Percentiles rank a stretch among this genome's conserved stretches.
Conservation (phyloP, 495 filamentous ascomycete species). For the Neurospora sp. region DNA sequence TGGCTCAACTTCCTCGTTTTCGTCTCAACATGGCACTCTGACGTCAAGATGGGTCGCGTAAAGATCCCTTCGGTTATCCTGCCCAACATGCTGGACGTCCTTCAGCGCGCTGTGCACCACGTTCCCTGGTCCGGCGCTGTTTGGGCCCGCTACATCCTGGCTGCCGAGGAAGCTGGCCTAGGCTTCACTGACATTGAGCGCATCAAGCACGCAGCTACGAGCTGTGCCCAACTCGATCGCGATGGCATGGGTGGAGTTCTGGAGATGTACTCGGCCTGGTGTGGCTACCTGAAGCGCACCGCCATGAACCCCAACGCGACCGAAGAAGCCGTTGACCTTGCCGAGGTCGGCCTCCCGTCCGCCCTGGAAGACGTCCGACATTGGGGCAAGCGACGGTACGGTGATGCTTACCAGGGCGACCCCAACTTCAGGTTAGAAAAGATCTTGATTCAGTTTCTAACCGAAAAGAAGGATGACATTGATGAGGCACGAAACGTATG, state of each 20-base stretch:
- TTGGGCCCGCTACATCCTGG: conserved; percentile 82
- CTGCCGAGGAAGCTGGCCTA: conserved; percentile 62
- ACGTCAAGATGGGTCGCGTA: conserved; percentile 22
- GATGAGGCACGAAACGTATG: conserved; percentile 59
- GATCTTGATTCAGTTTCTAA: conserved; percentile 83
- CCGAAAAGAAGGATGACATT: conserved; percentile 58
- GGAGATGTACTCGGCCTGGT: conserved; percentile 87
- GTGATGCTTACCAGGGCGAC: conserved; percentile 67
- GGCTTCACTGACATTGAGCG: conserved; percentile 70
- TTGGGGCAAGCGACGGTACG: conserved; percentile 66
- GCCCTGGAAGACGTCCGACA: conserved; percentile 74
- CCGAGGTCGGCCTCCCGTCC: conserved; percentile 78
- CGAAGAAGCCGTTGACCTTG: conserved; percentile 86
- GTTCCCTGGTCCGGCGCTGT: conserved; percentile 86
- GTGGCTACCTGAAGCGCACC: conserved; percentile 72
- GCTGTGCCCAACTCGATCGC: conserved; percentile 59
- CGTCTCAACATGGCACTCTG: conserved; percentile 36
- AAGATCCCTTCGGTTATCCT: conserved; percentile 23
- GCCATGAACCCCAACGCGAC: conserved; percentile 66
- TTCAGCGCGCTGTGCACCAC: conserved; percentile 69
- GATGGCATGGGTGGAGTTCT: conserved; percentile 74
- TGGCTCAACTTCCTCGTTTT: conserved; percentile 81
- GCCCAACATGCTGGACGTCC: conserved; percentile 35
- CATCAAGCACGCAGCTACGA: conserved; percentile 88
- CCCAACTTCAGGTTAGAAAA: conserved; percentile 79